phyloP scores from a whole-genome alignment of 2,329 filamentous ascomycete genomes.

The Monilinia vaccinii-corymbosi region DNA sequence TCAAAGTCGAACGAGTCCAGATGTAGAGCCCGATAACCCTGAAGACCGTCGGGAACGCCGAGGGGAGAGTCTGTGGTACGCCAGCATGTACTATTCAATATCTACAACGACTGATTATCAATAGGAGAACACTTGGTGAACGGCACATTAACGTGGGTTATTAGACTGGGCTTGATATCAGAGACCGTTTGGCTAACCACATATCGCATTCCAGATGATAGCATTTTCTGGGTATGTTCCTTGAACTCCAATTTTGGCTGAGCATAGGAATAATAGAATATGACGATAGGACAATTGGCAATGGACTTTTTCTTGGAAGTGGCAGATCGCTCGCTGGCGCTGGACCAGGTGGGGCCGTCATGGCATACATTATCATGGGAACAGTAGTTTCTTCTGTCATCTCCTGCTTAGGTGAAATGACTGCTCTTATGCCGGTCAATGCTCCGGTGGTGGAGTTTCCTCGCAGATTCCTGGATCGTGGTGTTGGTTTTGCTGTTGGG shows the following conservation, averaged over 20 bases:
- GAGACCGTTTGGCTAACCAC: conserved; percentile 9
- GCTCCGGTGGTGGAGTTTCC: conserved; percentile 34
- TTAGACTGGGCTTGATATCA: background rate
- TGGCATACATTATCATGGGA: conserved; percentile 35
- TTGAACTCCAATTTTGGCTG: background rate
- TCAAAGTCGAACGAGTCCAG: conserved; percentile 16
- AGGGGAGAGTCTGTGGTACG: conserved; percentile 26
- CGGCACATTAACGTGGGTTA: conserved; percentile 33
- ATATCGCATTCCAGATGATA: conserved; percentile 31
- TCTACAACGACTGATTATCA: conserved; percentile 10
- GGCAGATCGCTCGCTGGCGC: conserved; percentile 33
- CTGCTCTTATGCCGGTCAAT: conserved; percentile 34
- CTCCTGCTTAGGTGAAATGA: conserved; percentile 35
- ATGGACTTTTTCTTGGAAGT: conserved; percentile 35
- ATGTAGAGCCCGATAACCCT: conserved; percentile 19
- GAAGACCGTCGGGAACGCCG: conserved; percentile 23
- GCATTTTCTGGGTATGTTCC: conserved; percentile 34
- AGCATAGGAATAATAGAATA: conserved; percentile 6
- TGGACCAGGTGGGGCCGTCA: conserved; percentile 34
- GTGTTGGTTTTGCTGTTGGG: conserved; percentile 33
- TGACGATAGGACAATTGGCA: conserved; percentile 32
- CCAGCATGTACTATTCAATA: background rate
- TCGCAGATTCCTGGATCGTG: conserved; percentile 31
- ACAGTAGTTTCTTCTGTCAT: conserved; percentile 36
- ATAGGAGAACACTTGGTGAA: conserved; percentile 34